These are phyloP conservation scores for maize (Zea mays) DNA, from an alignment of 176 grass and related monocot genomes.

Conservation along the genomic window Zm-B73-REFERENCE-NAM-5.0 NC_050097.1:239950001-239950500, in stretches of 20 bases:
- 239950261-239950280: conserved; percentile 79
- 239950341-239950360: conserved; percentile 90
- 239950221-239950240: conserved; percentile 91
- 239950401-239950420: background rate
- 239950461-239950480: conserved; percentile 69
- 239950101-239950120: conserved; percentile 27
- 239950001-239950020: conserved; percentile 91
- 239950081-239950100: conserved; percentile 23
- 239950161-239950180: conserved; percentile 8
- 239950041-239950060: conserved; percentile 99
- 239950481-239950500: conserved; percentile 83
- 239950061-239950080: conserved; percentile 39
- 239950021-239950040: conserved; percentile 81
- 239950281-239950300: conserved; percentile 92
- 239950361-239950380: conserved; percentile 4
- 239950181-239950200: conserved; percentile 2
- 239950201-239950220: conserved; percentile 42
- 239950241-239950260: conserved; percentile 95
- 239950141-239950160: background rate
- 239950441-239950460: conserved; percentile 93
- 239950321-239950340: conserved; percentile 68
- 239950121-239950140: conserved; percentile 19
- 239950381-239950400: conserved; percentile 37
- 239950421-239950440: conserved; percentile 76
- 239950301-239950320: conserved; percentile 72